phyloP scores from a whole-genome alignment of 2,329 filamentous ascomycete genomes.

The Hymenoscyphus infarciens region DNA sequence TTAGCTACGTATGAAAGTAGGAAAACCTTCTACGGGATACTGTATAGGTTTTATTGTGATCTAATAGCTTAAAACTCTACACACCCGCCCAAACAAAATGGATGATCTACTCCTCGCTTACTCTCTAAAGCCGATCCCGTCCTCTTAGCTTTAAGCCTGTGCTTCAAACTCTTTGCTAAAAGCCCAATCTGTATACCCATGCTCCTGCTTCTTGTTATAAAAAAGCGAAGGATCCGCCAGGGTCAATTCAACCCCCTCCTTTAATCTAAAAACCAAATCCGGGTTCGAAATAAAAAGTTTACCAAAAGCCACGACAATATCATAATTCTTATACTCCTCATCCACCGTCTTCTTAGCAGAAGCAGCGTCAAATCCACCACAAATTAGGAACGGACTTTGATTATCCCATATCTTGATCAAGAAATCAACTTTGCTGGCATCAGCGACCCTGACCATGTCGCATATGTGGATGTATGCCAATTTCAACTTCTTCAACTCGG shows the following conservation, averaged over 20 bases:
- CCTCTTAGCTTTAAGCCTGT: neutral
- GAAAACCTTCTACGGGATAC: no score
- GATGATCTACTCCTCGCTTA: no score
- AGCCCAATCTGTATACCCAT: constrained; percentile 38
- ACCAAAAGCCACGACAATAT: constrained; percentile 42
- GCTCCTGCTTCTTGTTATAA: constrained; percentile 33
- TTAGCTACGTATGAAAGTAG: no score
- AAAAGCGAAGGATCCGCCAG: constrained; percentile 40
- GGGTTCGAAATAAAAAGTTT: constrained; percentile 46
- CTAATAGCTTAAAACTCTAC: no score
- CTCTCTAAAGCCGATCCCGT: no score
- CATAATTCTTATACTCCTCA: constrained; percentile 31
- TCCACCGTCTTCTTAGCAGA: constrained; percentile 41
- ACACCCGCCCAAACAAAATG: no score
- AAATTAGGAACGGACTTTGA: constrained; percentile 46
- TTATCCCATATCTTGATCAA: constrained; percentile 44
- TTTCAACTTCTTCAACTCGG: constrained; percentile 47
- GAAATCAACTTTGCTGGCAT: constrained; percentile 39
- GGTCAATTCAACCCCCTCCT: constrained; percentile 38
- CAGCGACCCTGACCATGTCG: constrained; percentile 39
- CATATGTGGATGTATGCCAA: constrained; percentile 59
- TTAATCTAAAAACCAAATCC: constrained; percentile 42
- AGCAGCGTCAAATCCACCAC: constrained; percentile 43
- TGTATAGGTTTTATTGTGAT: no score
- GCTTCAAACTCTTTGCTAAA: constrained; percentile 32